Percentiles rank a stretch among this genome's conserved stretches.
Conservation (phyloP, 345 rosid species). For the Gossypium australe region DNA sequence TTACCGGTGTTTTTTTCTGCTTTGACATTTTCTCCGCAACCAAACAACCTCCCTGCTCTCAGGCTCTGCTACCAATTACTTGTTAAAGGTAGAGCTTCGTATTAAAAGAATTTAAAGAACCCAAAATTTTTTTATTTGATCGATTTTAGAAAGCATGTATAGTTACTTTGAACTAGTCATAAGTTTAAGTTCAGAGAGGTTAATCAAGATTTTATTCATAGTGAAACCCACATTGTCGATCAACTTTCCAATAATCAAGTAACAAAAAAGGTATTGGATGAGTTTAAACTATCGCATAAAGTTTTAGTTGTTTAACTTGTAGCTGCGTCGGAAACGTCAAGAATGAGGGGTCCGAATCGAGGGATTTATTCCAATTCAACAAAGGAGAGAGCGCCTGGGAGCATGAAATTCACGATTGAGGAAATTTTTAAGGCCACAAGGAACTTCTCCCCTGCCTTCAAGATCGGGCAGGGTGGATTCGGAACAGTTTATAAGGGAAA, state of each 20-base stretch:
- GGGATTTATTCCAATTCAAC: conserved; percentile 32
- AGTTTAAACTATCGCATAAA: background rate
- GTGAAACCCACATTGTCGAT: background rate
- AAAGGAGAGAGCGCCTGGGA: conserved; percentile 38
- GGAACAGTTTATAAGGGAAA: conserved; percentile 89
- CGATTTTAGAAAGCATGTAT: background rate
- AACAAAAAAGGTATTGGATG: background rate
- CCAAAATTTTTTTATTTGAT: background rate
- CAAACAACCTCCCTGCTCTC: conserved; percentile 2
- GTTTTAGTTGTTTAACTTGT: background rate
- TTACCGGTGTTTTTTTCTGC: background rate
- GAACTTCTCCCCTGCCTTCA: conserved; percentile 73
- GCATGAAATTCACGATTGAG: conserved; percentile 45
- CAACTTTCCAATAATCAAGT: background rate
- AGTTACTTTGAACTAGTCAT: background rate
- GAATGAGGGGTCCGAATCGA: conserved; percentile 33
- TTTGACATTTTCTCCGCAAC: conserved; percentile 6
- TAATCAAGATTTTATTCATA: background rate
- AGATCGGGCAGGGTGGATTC: conserved; percentile 87
- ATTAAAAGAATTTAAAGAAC: background rate
- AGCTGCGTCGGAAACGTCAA: conserved; percentile 33
- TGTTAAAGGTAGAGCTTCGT: background rate
- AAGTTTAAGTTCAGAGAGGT: background rate
- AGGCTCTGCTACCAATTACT: background rate
- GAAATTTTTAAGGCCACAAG: conserved; percentile 63